Conservation (phyloP, 2,329 filamentous ascomycete species). For the Penicillium polonicum region DNA sequence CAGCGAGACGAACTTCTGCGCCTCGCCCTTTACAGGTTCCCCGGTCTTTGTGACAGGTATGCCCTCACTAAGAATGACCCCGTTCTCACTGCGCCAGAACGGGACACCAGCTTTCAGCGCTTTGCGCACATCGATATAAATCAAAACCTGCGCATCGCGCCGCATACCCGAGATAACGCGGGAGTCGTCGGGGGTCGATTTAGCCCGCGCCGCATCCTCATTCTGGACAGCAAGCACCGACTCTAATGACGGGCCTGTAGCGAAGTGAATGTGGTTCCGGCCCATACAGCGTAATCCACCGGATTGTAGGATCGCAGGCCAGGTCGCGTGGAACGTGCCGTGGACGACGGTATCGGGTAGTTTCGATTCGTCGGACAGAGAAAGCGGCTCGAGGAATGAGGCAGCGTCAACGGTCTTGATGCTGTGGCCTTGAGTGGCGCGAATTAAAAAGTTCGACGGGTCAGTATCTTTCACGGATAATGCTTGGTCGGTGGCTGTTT, state of each 20-base stretch:
- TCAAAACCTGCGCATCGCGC: conserved; percentile 69
- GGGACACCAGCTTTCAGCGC: conserved; percentile 62
- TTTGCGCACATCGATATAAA: conserved; percentile 70
- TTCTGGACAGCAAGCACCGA: conserved; percentile 31
- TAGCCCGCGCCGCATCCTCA: conserved; percentile 17
- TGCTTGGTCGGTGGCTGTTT: conserved; percentile 37
- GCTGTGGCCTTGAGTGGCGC: conserved; percentile 92
- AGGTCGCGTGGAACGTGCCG: conserved; percentile 82
- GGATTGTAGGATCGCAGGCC: conserved; percentile 68
- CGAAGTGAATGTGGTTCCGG: conserved; percentile 87
- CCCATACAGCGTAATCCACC: conserved; percentile 81
- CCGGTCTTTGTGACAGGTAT: conserved; percentile 29
- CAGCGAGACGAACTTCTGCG: conserved; percentile 59
- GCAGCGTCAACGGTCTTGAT: conserved; percentile 71
- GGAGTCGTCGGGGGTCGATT: conserved; percentile 21
- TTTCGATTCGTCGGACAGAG: conserved; percentile 49
- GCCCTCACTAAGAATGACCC: conserved; percentile 63
- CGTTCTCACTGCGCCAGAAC: conserved; percentile 80
- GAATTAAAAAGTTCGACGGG: conserved; percentile 75
- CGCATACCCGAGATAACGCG: conserved; percentile 78
- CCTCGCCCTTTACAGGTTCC: conserved; percentile 51
- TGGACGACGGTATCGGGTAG: conserved; percentile 72
- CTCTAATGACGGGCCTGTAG: conserved; percentile 63
- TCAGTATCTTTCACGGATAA: conserved; percentile 45
- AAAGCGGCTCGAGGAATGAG: conserved; percentile 68